Percentiles rank a stretch among this genome's conserved stretches.
These are phyloP conservation scores for Colletotrichum spaethianum DNA, from an alignment of 2,329 filamentous ascomycete genomes.

Conservation along the genomic window DNA sequence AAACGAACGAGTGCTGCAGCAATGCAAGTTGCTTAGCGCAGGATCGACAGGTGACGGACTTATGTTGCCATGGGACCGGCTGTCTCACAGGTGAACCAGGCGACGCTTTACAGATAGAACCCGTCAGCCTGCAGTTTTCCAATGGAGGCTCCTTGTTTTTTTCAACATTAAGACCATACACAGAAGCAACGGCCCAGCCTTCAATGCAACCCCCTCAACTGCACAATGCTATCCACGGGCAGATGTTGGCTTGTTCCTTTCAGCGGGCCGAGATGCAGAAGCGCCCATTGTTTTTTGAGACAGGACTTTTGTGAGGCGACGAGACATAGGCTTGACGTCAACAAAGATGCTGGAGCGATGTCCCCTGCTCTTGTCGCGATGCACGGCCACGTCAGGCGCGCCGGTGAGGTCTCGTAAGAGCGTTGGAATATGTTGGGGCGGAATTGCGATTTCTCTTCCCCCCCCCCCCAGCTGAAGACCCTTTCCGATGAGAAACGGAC, in stretches of 20 bases:
- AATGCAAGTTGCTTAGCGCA: slow-evolving; percentile 5
- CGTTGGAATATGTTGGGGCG: neutral
- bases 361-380: slow-evolving; percentile 15
- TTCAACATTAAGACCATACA: neutral
- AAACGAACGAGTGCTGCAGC: neutral
- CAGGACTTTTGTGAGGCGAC: neutral
- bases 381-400: slow-evolving; percentile 23
- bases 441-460: neutral
- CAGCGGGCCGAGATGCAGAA: slow-evolving; percentile 3
- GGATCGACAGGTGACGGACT: slow-evolving; percentile 2
- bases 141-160: slow-evolving; percentile 3
- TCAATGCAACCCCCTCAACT: slow-evolving; percentile 4
- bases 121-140: slow-evolving; percentile 28
- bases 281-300: slow-evolving; percentile 8
- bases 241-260: neutral
- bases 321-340: slow-evolving; percentile 25
- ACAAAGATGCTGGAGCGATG: neutral
- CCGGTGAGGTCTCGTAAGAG: neutral
- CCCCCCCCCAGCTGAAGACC: no score
- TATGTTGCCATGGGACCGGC: neutral
- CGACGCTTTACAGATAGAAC: slow-evolving; percentile 2
- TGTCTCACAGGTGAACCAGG: slow-evolving; percentile 12
- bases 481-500: neutral
- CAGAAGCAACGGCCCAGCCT: slow-evolving; percentile 11
- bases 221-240: slow-evolving; percentile 18